Evolutionary conservation across 768 basidiomycete species (phyloP).

Genomic region (Russula abietina): DNA sequence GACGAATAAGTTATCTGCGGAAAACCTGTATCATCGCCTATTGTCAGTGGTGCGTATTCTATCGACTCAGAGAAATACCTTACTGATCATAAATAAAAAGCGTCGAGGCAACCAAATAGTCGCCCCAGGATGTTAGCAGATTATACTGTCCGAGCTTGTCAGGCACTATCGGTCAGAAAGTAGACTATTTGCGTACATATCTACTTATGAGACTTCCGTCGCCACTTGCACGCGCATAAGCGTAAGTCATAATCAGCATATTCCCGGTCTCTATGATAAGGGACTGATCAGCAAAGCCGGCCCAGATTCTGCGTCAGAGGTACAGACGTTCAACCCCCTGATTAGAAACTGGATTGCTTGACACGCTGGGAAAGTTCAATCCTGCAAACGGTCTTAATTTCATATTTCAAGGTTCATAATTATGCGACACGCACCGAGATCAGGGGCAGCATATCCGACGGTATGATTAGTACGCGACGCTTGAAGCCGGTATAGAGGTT

Average conservation of each 20-base stretch:
- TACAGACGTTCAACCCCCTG: slow-evolving; percentile 19
- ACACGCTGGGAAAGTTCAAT: slow-evolving; percentile 6
- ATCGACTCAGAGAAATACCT: slow-evolving; percentile 45
- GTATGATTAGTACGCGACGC: neutral
- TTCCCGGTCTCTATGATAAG: slow-evolving; percentile 29
- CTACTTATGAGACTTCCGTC: slow-evolving; percentile 27
- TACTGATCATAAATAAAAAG: slow-evolving; percentile 50
- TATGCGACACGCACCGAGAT: slow-evolving; percentile 21
- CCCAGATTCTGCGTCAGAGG: neutral
- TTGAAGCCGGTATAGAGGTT: slow-evolving; percentile 24
- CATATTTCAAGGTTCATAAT: neutral
- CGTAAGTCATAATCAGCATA: slow-evolving; percentile 34
- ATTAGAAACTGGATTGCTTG: neutral
- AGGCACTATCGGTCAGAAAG: neutral
- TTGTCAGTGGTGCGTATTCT: slow-evolving; percentile 27
- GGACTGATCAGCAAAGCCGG: neutral
- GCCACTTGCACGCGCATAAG: slow-evolving; percentile 27
- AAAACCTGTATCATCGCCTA: slow-evolving; percentile 13
- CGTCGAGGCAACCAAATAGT: slow-evolving; percentile 33
- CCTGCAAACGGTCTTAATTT: neutral
- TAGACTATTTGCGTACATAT: slow-evolving; percentile 18
- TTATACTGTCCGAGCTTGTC: slow-evolving; percentile 24
- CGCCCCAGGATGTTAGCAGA: slow-evolving; percentile 32
- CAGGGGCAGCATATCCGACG: neutral
- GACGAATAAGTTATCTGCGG: slow-evolving; percentile 3